Base-by-base conservation (phyloP, 306 rosid genomes). In the Phaseolus lunatus region DNA sequence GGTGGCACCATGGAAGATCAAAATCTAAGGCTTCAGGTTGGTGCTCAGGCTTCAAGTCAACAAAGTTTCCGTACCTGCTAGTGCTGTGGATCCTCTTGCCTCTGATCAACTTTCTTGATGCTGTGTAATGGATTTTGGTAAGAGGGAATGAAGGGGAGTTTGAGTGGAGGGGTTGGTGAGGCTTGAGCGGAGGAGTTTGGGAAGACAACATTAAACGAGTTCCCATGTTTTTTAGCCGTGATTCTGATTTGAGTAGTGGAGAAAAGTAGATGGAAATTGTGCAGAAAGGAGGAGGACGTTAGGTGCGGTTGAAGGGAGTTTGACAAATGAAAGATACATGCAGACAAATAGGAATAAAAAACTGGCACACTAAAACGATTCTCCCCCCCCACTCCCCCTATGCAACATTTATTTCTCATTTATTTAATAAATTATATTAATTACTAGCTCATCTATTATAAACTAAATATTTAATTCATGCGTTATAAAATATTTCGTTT, bases 1-100 rank as follows among this genome's bases (percentile, higher is more conserved):
- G 88, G 58, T 84, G 87, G 24, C 72, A 75, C 87, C 64, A 49
- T 1, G 93, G 92, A 37, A 92, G 93, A 66, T 94, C 93, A 20
- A 91, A 85, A 29, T 85, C 82, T 1, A 90, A 78, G 22, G 48
- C 9, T 50, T 87, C 84, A 0, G 84, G 87, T 23, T 78, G 65
- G 22, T 76, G 35, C 57, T 87, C 87, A 0, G 94, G 89, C 77
- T 84, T 80, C 10, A 94, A 75, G 23, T 88, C 85, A n/a, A 91
- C 91, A 63, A 94, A 94, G 52, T 80, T 84, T 14, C 86, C 91
- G 18, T 77, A 87, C 56, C 81, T 88, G 77, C 83, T 84, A 80
- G 78, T 78, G 86, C 72, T 80, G 8, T 33, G 72, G 81, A 77
- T 12, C 23, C 24, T 76, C 43, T 19, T 77, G 35, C 58, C 61